These are phyloP conservation scores for Candida jianshihensis DNA, from an alignment of 805 yeast genomes.

Conservation along the genomic window DNA sequence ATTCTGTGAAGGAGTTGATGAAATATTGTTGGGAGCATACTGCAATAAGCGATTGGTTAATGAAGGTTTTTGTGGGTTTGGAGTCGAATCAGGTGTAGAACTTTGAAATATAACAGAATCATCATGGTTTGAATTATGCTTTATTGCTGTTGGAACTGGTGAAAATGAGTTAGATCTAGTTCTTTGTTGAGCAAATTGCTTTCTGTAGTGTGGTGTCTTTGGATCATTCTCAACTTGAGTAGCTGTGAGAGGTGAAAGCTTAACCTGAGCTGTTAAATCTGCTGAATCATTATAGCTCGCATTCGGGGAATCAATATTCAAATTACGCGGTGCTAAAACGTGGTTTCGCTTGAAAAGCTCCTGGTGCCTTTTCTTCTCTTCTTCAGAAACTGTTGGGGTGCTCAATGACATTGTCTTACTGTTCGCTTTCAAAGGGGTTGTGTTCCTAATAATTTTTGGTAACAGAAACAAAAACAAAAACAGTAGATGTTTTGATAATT, in stretches of 20 bases:
- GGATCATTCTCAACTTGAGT: conserved; percentile 18
- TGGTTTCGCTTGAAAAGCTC: conserved; percentile 15
- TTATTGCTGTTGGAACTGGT: conserved; percentile 11
- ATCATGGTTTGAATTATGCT: conserved; percentile 2
- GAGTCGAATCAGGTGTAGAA: conserved; percentile 2
- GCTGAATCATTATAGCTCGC: conserved; percentile 2
- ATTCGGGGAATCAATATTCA: conserved; percentile 4
- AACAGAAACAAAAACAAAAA: not conserved
- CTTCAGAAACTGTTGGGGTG: conserved; percentile 6
- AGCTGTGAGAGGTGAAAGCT: conserved; percentile 14
- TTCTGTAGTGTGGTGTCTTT: conserved; percentile 18
- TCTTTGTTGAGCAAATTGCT: conserved; percentile 7
- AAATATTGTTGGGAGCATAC: too few relatives aligned
- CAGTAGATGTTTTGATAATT: not conserved
- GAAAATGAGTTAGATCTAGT: conserved; percentile 2
- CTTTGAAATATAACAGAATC: not conserved
- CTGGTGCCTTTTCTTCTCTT: conserved; percentile 11
- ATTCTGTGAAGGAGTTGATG: conserved; percentile 1
- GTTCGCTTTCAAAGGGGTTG: not conserved
- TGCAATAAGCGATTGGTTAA: conserved; percentile 6
- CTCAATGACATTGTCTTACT: not conserved
- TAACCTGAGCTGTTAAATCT: conserved; percentile 2
- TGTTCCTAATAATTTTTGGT: not conserved
- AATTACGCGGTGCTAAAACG: conserved; percentile 11
- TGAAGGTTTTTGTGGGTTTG: conserved; percentile 4